A percentile compares a stretch with the other conserved stretches of the same genome.
Conservation (phyloP, 371 early-diverging fungal species). For the Mortierella sp. region DNA sequence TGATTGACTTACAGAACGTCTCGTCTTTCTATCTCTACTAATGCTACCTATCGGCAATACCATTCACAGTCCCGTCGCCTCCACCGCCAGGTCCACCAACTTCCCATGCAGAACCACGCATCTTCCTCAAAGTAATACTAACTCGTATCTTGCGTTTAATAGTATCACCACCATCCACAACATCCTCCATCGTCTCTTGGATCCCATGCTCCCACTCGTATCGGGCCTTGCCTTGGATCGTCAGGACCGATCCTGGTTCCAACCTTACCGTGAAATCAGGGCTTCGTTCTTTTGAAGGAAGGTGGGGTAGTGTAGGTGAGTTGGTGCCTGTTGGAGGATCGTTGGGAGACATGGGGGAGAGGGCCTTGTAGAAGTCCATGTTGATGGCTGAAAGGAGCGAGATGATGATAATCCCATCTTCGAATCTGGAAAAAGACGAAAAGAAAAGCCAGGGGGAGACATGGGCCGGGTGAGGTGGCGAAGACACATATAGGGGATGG, state of each 20-base stretch:
- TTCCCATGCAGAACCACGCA: constrained; percentile 44
- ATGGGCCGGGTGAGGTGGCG: neutral
- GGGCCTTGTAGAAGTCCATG: constrained; percentile 56
- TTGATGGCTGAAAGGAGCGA: constrained; percentile 46
- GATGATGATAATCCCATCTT: constrained; percentile 51
- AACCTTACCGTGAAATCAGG: constrained; percentile 38
- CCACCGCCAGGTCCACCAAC: constrained; percentile 24
- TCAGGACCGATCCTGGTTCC: constrained; percentile 50
- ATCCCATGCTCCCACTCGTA: constrained; percentile 58
- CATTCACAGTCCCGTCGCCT: constrained; percentile 10
- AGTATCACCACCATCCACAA: constrained; percentile 24
- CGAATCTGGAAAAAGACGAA: constrained; percentile 27
- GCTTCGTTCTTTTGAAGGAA: neutral
- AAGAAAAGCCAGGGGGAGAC: neutral
- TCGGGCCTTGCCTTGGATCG: constrained; percentile 37
- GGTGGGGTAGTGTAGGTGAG: neutral
- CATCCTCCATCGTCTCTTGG: constrained; percentile 30
- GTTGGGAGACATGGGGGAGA: constrained; percentile 32
- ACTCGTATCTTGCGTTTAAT: constrained; percentile 41
- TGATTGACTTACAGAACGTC: no score
- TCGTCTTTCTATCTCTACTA: neutral
- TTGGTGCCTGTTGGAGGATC: constrained; percentile 34
- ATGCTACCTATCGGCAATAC: constrained; percentile 28
- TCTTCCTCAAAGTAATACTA: constrained; percentile 47
- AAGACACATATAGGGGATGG: neutral